Evolutionary conservation across 2,329 filamentous ascomycete species (phyloP).

Genomic region (Westerdykella aurantiaca): DNA sequence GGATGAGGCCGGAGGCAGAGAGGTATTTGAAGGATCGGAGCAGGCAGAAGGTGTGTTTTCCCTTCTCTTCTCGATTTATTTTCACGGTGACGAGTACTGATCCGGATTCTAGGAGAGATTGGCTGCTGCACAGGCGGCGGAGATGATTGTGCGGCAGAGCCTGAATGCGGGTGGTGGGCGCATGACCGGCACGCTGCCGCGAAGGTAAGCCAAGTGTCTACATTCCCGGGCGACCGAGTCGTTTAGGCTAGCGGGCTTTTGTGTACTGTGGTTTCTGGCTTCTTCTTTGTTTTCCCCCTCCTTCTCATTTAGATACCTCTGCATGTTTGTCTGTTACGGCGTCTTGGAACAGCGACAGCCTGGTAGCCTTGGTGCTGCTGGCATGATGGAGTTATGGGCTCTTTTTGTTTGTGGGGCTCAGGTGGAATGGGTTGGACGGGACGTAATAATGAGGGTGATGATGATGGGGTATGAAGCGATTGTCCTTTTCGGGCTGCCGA

Average conservation of each 20-base stretch:
- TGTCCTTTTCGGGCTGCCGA: too few relatives aligned
- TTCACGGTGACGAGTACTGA: constrained; percentile 1
- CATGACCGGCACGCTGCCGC: constrained; percentile 42
- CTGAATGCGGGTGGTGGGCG: constrained; percentile 56
- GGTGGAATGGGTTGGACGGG: too few relatives aligned
- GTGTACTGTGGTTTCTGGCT: not conserved
- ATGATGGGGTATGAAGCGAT: too few relatives aligned
- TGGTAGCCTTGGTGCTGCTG: too few relatives aligned
- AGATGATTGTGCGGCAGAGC: constrained; percentile 92
- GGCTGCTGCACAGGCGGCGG: constrained; percentile 81
- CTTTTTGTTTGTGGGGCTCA: too few relatives aligned
- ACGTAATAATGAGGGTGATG: too few relatives aligned
- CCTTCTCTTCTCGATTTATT: not conserved
- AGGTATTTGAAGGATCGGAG: constrained; percentile 84
- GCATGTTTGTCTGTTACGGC: not conserved
- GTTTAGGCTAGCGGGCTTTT: not conserved
- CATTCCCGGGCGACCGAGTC: not conserved
- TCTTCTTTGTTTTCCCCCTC: not conserved
- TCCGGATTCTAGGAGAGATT: constrained; percentile 60
- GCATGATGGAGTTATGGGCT: too few relatives aligned
- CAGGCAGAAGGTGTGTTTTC: constrained; percentile 61
- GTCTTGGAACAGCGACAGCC: too few relatives aligned
- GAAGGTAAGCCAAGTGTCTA: constrained; percentile 5
- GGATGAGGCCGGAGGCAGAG: constrained; percentile 89
- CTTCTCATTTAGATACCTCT: not conserved